Base-by-base conservation (phyloP, 2,329 filamentous ascomycete genomes). In the Periglandula ipomoeae region DNA sequence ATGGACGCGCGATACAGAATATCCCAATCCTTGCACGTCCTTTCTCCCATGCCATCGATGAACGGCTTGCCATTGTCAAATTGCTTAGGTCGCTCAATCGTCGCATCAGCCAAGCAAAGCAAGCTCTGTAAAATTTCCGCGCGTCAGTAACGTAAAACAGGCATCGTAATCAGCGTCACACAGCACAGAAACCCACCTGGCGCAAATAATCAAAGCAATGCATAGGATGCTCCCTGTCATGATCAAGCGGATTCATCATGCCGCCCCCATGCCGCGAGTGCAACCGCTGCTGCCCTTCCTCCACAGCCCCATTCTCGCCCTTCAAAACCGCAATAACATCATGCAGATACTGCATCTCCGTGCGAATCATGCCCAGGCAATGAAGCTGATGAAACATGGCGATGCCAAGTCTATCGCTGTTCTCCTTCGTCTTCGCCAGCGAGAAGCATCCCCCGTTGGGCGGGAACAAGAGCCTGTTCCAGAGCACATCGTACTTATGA, bases 301-400 rank as follows among this genome's bases (percentile, higher is more conserved):
- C 5, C 37, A 15, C 39, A 41, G 8, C 20, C 20, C 3, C 17
- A 22, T 41, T 22, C 20, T 4, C 22, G 22, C 24, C 9, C 32
- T 38, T 22, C 44, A 46, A 27, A 24, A 10, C 32, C 30, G 10
- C 20, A 38, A 44, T 24, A 5, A 15, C 15, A 13, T 38, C 37
- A 3, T 30, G 27, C 15, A 47, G 27, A 26, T 9, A 9, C 38
- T 47, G 50, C 32, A 52, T 42, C 24, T 48, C 50, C 2, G 27
- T 19, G 9, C 50, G 30, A 10, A 52, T 38, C 30, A 48, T 37
- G 1, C 43, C 46, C 38, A 52, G 23, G 27, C 50, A 52, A 15
- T 37, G 50, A 17, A 52, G 42, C 42, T 52, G 50, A 17, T 52
- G 50, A 22, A 52, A 52, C 50, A 52, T 52, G 35, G 46, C 43